These are phyloP conservation scores for Fusarium mangiferae DNA, from an alignment of 2,329 filamentous ascomycete species.

Conservation along the genomic window DNA sequence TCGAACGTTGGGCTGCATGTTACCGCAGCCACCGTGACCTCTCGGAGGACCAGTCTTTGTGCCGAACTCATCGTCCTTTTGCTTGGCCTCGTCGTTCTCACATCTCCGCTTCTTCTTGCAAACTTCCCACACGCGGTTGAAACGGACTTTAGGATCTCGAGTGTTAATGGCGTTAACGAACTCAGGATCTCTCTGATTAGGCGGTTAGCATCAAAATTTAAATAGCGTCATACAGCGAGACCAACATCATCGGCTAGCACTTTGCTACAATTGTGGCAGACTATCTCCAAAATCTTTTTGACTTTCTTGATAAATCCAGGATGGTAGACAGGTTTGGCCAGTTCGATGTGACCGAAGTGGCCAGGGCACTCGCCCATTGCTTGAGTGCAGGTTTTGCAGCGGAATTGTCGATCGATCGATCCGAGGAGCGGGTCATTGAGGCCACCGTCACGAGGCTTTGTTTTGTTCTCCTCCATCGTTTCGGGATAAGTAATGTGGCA, in stretches of 20 bases:
- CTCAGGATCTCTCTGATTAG: slow-evolving; percentile 79
- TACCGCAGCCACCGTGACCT: slow-evolving; percentile 92
- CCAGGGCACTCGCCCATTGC: slow-evolving; percentile 96
- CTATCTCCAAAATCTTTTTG: slow-evolving; percentile 98
- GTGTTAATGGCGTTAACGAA: slow-evolving; percentile 84
- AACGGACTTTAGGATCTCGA: slow-evolving; percentile 93
- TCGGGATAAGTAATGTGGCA: slow-evolving; percentile 97
- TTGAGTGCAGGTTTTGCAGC: slow-evolving; percentile 96
- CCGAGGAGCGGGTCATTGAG: slow-evolving; percentile 96
- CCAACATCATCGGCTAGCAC: slow-evolving; percentile 98
- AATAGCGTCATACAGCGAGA: slow-evolving; percentile 68
- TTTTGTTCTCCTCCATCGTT: slow-evolving; percentile 97
- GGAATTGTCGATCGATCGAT: slow-evolving; percentile 94
- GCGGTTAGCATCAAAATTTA: slow-evolving; percentile 69
- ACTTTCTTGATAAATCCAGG: slow-evolving; percentile 97
- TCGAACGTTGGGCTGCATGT: slow-evolving; percentile 86
- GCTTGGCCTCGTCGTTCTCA: slow-evolving; percentile 79
- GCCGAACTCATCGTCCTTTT: slow-evolving; percentile 75
- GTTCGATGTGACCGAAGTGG: slow-evolving; percentile 98
- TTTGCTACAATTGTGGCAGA: slow-evolving; percentile 99
- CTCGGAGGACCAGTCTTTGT: slow-evolving; percentile 61
- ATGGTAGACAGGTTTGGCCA: slow-evolving; percentile 96
- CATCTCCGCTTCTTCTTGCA: slow-evolving; percentile 91
- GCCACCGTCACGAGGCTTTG: slow-evolving; percentile 88
- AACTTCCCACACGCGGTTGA: slow-evolving; percentile 89